These are phyloP conservation scores for Iris macrosiphon DNA, from an alignment of 106 monocot genomes.

Conservation along the genomic window DNA sequence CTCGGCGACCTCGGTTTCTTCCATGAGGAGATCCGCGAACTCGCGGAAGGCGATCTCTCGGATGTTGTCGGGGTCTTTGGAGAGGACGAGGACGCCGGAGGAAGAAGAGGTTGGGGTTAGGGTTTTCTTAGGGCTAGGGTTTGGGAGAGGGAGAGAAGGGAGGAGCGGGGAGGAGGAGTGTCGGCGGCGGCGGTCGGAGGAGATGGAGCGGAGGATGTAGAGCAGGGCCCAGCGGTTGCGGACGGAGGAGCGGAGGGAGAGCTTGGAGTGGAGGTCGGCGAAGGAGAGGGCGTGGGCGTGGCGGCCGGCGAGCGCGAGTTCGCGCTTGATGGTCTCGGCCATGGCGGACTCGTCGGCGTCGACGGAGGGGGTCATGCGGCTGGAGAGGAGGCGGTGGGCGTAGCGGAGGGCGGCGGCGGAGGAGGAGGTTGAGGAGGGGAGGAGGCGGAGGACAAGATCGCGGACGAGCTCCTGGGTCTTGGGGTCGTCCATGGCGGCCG, in stretches of 20 bases:
- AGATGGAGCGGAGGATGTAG: slow-evolving; percentile 66
- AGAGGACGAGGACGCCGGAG: slow-evolving; percentile 30
- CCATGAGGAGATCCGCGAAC: slow-evolving; percentile 50
- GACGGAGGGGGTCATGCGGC: slow-evolving; percentile 40
- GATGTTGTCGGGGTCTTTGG: slow-evolving; percentile 79
- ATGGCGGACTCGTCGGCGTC: slow-evolving; percentile 47
- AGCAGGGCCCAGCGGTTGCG: slow-evolving; percentile 62
- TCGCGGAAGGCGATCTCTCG: slow-evolving; percentile 75
- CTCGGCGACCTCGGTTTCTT: slow-evolving; percentile 56
- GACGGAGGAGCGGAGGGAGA: slow-evolving; percentile 32
- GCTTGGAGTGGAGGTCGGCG: slow-evolving; percentile 59
- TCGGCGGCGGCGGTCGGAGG: slow-evolving; percentile 22
- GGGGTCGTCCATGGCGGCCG: slow-evolving; percentile 59
- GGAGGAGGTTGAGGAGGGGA: slow-evolving; percentile 17
- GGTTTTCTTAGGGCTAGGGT: no score
- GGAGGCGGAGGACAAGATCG: slow-evolving; percentile 69
- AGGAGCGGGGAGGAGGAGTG: slow-evolving; percentile 46
- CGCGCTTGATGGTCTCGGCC: slow-evolving; percentile 73
- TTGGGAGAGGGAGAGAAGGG: slow-evolving; percentile 52
- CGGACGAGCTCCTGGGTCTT: slow-evolving; percentile 63
- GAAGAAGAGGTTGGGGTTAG: background rate
- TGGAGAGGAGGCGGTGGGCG: slow-evolving; percentile 70
- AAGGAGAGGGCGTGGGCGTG: slow-evolving; percentile 65
- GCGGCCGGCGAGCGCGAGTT: slow-evolving; percentile 46
- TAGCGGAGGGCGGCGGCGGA: slow-evolving; percentile 32